Base-by-base conservation (phyloP, 768 basidiomycete genomes). In the Suillus sp. region DNA sequence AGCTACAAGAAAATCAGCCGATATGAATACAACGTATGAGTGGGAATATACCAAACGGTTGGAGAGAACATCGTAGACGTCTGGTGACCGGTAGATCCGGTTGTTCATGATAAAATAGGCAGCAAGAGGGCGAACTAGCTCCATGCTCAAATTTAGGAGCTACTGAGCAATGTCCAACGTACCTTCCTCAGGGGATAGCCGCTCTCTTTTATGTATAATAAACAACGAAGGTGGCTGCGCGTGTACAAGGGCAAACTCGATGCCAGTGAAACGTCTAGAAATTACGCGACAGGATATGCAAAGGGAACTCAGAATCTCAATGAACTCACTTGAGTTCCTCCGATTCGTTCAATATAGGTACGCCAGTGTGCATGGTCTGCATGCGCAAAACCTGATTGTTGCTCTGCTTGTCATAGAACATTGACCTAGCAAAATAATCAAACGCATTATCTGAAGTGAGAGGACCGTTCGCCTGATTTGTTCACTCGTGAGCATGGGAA, bases 381-480 rank as follows among this genome's bases (percentile, higher is more conserved):
- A 96, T 96, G 68, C 93, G 89, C 50, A 96, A 79, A 35, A 91
- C 88, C 69, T 95, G 92, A 75, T 96, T 96, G 75, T 90, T 95
- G 78, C 91, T 94, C 77, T 92, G 91, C 75, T 93, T 93, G 77
- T 96, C 94, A 74, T 94, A 96, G 79, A 95, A 96, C 86, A 94
- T 94, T 34, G 93, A 95, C 1, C 86, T 86, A 14, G 90, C 81
- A 73, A 96, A 96, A 79, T 96, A 96, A 62, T 95, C 93, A 66
- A 96, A 88, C 58, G 92, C 93, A 71, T 90, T 92, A 67, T 91
- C 85, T 2, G 81, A 74, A 9, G 89, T 87, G 68, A 95, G 81
- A 3, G 89, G 89, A 4, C 92, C 93, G 65, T 92, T 86, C 5
- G 87, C 92, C 86, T 91, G 73, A 27, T 55, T 32, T n/a, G 42